phyloP scores from a whole-genome alignment of 2,329 filamentous ascomycete genomes.

The Sporothrix brunneoviolacea region DNA sequence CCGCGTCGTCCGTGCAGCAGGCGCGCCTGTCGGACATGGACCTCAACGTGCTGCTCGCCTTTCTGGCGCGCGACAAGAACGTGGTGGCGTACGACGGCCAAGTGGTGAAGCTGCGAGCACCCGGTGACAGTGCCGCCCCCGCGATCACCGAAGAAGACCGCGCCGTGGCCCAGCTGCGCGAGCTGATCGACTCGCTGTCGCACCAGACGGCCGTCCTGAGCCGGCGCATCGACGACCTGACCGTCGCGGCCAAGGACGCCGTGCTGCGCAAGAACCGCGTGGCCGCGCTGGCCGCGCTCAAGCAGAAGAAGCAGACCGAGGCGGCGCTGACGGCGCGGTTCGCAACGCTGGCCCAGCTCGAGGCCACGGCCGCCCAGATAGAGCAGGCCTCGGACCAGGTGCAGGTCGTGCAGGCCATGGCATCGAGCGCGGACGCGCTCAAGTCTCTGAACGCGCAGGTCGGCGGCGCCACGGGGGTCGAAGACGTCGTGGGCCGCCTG shows the following conservation, averaged over 20 bases:
- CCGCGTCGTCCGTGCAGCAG: slow-evolving; percentile 24
- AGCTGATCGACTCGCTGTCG: slow-evolving; percentile 67
- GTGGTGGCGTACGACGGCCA: slow-evolving; percentile 54
- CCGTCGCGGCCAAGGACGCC: slow-evolving; percentile 52
- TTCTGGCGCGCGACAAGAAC: slow-evolving; percentile 60
- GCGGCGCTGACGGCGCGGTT: slow-evolving; percentile 36
- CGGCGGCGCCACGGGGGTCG: slow-evolving; percentile 69
- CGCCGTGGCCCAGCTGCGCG: slow-evolving; percentile 77
- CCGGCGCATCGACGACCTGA: slow-evolving; percentile 59
- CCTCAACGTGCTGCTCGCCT: slow-evolving; percentile 62
- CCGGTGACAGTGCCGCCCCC: slow-evolving; percentile 49
- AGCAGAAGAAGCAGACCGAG: slow-evolving; percentile 77
- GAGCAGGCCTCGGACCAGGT: slow-evolving; percentile 81
- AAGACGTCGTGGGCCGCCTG: slow-evolving; percentile 66
- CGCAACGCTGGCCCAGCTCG: slow-evolving; percentile 53
- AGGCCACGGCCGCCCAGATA: slow-evolving; percentile 75
- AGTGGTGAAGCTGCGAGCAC: slow-evolving; percentile 66
- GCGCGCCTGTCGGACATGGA: slow-evolving; percentile 56
- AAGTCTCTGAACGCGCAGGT: slow-evolving; percentile 66
- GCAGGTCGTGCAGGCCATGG: slow-evolving; percentile 76
- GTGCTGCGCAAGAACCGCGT: slow-evolving; percentile 64
- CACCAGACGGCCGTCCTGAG: slow-evolving; percentile 63
- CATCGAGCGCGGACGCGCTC: slow-evolving; percentile 67
- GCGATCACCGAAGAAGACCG: slow-evolving; percentile 71
- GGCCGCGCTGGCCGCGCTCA: slow-evolving; percentile 69